Conservation (phyloP, 352 stramenopile genomes). For the Phytophthora podocarpi region DNA sequence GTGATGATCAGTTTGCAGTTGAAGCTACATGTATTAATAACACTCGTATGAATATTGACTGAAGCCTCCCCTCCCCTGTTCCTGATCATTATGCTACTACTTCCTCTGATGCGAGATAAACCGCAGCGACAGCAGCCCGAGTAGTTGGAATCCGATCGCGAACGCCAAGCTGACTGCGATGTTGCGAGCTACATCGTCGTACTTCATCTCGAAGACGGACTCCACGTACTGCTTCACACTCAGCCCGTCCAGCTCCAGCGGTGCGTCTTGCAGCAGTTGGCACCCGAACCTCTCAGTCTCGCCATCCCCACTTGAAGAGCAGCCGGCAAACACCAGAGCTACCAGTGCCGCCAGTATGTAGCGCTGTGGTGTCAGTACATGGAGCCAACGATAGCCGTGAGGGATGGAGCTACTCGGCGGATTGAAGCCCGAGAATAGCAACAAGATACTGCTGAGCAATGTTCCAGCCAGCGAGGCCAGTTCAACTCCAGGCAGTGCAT, state of each 20-base stretch:
- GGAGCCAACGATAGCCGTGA: constrained; percentile 26
- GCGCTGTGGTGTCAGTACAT: constrained; percentile 25
- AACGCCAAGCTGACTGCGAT: constrained; percentile 27
- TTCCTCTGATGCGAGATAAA: constrained; percentile 39
- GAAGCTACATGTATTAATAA: too few relatives aligned
- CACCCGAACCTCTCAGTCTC: constrained; percentile 16
- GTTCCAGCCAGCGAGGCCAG: constrained; percentile 28
- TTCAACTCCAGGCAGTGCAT: constrained; percentile 27
- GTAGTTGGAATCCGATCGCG: constrained; percentile 26
- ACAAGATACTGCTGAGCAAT: constrained; percentile 39
- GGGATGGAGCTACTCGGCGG: constrained; percentile 28
- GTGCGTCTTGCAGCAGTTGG: constrained; percentile 11
- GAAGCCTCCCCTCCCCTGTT: too few relatives aligned
- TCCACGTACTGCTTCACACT: constrained; percentile 41
- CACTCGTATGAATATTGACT: too few relatives aligned
- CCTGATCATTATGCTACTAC: too few relatives aligned
- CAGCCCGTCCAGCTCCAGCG: constrained; percentile 9
- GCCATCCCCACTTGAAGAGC: too few relatives aligned
- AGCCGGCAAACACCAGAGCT: constrained; percentile 23
- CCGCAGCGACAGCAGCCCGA: constrained; percentile 35
- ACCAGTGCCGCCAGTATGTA: constrained; percentile 23
- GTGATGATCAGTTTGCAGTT: constrained; percentile 19
- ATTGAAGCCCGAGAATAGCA: constrained; percentile 50
- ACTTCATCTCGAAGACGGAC: constrained; percentile 36
- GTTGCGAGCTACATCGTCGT: constrained; percentile 29